A percentile compares a stretch with the other conserved stretches of the same genome.
Evolutionary conservation across 352 stramenopile genomes (phyloP).

Genomic region (Globisporangium radiosum): DNA sequence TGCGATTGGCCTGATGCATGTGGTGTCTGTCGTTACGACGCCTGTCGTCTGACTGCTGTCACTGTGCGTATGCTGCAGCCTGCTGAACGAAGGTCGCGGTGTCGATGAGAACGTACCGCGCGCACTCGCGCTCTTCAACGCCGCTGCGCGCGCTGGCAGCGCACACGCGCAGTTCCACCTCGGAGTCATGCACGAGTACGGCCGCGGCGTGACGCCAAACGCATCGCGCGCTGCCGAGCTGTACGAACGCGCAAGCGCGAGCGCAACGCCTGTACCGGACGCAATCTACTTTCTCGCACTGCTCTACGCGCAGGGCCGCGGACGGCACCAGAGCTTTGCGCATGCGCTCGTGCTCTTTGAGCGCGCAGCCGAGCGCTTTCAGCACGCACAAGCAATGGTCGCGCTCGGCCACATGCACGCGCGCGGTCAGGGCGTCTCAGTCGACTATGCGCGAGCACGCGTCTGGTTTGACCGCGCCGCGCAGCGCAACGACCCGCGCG

Average conservation of each 20-base stretch:
- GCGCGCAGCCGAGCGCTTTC: slow-evolving; percentile 24
- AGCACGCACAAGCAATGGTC: slow-evolving; percentile 41
- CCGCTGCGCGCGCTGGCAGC: slow-evolving; percentile 18
- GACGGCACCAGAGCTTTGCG: slow-evolving; percentile 27
- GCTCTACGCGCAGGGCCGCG: slow-evolving; percentile 36
- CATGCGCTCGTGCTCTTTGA: slow-evolving; percentile 28
- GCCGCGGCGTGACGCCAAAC: slow-evolving; percentile 27
- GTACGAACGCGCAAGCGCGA: slow-evolving; percentile 23
- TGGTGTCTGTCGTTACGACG: not conserved
- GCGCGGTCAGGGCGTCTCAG: slow-evolving; percentile 19
- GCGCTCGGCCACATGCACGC: slow-evolving; percentile 44
- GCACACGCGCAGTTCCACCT: slow-evolving; percentile 30
- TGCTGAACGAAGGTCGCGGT: slow-evolving; percentile 37
- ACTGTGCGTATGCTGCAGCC: slow-evolving; percentile 9
- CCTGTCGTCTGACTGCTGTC: not conserved
- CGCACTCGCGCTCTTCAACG: slow-evolving; percentile 25
- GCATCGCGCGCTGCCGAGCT: slow-evolving; percentile 27
- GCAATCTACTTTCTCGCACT: slow-evolving; percentile 53
- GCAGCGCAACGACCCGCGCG: slow-evolving; percentile 20
- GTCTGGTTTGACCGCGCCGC: slow-evolving; percentile 38
- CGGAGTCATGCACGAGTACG: slow-evolving; percentile 50
- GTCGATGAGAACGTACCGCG: slow-evolving; percentile 22
- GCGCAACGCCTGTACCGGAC: slow-evolving; percentile 22
- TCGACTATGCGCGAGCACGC: slow-evolving; percentile 40
- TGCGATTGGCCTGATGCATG: slow-evolving; percentile 4